Evolutionary conservation across 768 basidiomycete genomes (phyloP), one percentile per base, ranked within the genome.

Genomic region (Tephrocybe sp.): DNA sequence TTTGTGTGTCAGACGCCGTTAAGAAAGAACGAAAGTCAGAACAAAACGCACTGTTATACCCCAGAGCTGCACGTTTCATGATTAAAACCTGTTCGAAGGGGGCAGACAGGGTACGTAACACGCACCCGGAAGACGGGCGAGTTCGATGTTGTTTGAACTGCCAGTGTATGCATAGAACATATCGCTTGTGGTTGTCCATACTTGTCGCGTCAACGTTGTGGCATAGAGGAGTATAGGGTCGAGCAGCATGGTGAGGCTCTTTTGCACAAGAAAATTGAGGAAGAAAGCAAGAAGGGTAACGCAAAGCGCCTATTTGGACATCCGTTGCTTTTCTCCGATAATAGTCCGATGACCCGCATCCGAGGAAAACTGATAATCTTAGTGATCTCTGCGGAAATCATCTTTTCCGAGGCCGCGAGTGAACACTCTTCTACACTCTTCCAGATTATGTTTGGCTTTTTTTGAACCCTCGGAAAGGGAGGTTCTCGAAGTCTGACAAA

Each of bases 11-110:
- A 28, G 2, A 26, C 22, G 40, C 18, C 30, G 25, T 34, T 36
- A 41, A 28, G 26, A 25, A 16, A 45, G 22, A 12, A 30, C 18
- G 24, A 34, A 32, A 26, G 15, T 19, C 24, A 2, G 21, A 16
- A 27, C 37, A 26, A 25, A n/a, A 56, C 79, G 60, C 40, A 84
- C 82, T 84, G 54, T 86, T 86, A 55, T 80, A 86, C 2, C 83
- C 84, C 70, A 85, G 69, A 16, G 77, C 82, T 84, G 32, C 25
- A 9, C 16, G 40, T n/a, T 28, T 9, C 24, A 15, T 7, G 9
- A 25, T 36, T 12, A 36, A 9, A 7, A 26, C n/a, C 4, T 35
- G 25, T 46, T 19, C 34, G 34, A 32, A 32, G 3, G 22, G 21
- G 19, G 22, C 38, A 21, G 26, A 15, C 15, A 38, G 36, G 26